Evolutionary conservation across 768 basidiomycete genomes (phyloP), one percentile per base, ranked within the genome.

Genomic region (Zangia roseola): DNA sequence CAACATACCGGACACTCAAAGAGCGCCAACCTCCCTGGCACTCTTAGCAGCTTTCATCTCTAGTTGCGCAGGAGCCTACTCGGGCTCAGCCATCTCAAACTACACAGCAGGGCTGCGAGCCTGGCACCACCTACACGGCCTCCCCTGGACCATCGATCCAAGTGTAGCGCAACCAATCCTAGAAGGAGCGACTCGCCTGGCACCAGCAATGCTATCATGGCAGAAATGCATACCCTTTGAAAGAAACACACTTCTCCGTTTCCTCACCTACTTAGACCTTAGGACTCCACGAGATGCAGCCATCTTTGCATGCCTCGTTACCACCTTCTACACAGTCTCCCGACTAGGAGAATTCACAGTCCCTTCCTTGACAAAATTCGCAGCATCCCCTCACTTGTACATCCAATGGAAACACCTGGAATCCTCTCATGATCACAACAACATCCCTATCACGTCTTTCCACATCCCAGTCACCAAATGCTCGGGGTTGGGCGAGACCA

Each of bases 51-150:
- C 50, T 0, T 53, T 55, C 21, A 7, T 55, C 0, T 16, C 40
- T 0, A 42, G 34, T 7, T 38, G 26, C 2, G 26, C 39, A 0
- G 45, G 34, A 0, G 12, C 16, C 0, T 34, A 43, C 7, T 50
- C 36, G 0, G 16, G 34, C 0, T 49, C 26, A 8, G n/a, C 28
- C 0, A 25, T 53, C 1, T n/a, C 39, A 2, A 54, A 51, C 26
- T 54, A 43, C 5, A 6, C 24, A 0, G 26, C 41, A 0, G 21
- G 4, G 0, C 2, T 54, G 0, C 6, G 1, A 0, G 37, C 45
- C 2, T 54, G 53, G 53, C 45, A 54, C 26, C 16, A 19, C 0
- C 23, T 54, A 0, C 49, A 54, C 6, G n/a, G 53, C 0, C 4
- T 25, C 0, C 8, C n/a, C 0, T 54, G 49, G 49, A 1, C 1